These are phyloP conservation scores for Leccinum pallidistipes DNA, from an alignment of 1,284 basidiomycete genomes.

Conservation along the genomic window DNA sequence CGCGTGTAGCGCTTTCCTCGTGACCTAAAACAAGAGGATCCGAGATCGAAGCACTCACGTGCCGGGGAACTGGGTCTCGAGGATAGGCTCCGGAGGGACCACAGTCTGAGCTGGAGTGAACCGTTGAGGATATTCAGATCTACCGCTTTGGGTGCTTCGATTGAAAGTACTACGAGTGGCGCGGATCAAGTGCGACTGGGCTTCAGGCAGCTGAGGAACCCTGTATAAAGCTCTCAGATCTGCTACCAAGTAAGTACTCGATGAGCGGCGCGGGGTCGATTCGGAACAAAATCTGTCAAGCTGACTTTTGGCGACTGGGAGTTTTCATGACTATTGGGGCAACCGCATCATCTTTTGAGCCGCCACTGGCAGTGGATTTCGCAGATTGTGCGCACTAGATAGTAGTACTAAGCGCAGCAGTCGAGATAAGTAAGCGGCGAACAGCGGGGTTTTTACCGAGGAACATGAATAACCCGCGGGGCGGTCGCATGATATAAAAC, in stretches of 20 bases:
- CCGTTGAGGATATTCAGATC: not conserved
- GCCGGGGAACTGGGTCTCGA: not conserved
- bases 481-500: not conserved
- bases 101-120: not conserved
- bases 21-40: not conserved
- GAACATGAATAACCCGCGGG: not conserved
- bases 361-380: not conserved
- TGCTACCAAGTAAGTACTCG: not conserved
- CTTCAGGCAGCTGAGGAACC: no score
- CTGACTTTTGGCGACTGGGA: not conserved
- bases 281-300: not conserved
- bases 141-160: not conserved
- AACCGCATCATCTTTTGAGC: not conserved
- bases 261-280: not conserved
- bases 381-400: conserved; percentile 1
- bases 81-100: not conserved
- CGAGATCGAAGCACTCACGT: not conserved
- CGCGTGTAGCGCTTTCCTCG: not conserved
- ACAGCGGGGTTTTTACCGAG: not conserved
- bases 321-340: not conserved
- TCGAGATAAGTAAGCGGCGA: not conserved
- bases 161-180: not conserved
- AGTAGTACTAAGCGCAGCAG: not conserved
- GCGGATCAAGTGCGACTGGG: not conserved
- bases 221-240: not conserved